Percentiles rank a stretch among this genome's conserved stretches.
phyloP scores from a whole-genome alignment of 2,329 filamentous ascomycete species.

The Cercospora sesami region DNA sequence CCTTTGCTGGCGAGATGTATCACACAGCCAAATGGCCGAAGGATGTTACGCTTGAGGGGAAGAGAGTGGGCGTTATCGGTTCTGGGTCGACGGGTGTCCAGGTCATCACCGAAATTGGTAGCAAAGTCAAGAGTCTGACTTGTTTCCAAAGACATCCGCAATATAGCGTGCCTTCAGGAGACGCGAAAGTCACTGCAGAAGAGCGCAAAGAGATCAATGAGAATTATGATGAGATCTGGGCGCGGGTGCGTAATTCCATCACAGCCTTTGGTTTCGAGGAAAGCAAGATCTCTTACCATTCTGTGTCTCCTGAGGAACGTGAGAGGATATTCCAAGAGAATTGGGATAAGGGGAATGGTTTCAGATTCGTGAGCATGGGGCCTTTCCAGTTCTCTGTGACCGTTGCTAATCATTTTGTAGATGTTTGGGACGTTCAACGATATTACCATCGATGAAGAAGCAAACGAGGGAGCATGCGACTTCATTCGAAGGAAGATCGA shows the following conservation, averaged over 20 bases:
- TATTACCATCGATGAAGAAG: constrained; percentile 46
- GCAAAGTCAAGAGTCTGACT: constrained; percentile 33
- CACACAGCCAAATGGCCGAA: constrained; percentile 46
- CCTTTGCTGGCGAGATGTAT: constrained; percentile 43
- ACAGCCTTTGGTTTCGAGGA: constrained; percentile 42
- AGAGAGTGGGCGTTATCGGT: constrained; percentile 46
- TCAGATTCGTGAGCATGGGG: constrained; percentile 44
- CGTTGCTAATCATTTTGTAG: background rate
- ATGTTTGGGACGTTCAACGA: constrained; percentile 60
- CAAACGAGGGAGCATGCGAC: constrained; percentile 56
- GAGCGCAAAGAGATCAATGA: constrained; percentile 29
- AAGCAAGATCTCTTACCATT: constrained; percentile 28
- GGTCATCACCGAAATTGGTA: constrained; percentile 37
- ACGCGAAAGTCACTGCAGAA: constrained; percentile 32
- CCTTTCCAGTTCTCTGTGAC: background rate
- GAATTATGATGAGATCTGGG: constrained; percentile 34
- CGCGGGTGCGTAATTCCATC: constrained; percentile 33
- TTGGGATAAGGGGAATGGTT: constrained; percentile 54
- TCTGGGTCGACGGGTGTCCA: constrained; percentile 48
- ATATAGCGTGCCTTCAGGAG: constrained; percentile 40
- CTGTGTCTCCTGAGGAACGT: constrained; percentile 41
- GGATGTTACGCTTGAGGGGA: constrained; percentile 33
- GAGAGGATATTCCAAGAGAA: constrained; percentile 51
- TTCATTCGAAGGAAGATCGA: constrained; percentile 58
- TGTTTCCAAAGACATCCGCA: constrained; percentile 44